Evolutionary conservation across 768 basidiomycete species (phyloP), one percentile per base, ranked within the genome.

Genomic region (Leucocoprinus birnbaumii): DNA sequence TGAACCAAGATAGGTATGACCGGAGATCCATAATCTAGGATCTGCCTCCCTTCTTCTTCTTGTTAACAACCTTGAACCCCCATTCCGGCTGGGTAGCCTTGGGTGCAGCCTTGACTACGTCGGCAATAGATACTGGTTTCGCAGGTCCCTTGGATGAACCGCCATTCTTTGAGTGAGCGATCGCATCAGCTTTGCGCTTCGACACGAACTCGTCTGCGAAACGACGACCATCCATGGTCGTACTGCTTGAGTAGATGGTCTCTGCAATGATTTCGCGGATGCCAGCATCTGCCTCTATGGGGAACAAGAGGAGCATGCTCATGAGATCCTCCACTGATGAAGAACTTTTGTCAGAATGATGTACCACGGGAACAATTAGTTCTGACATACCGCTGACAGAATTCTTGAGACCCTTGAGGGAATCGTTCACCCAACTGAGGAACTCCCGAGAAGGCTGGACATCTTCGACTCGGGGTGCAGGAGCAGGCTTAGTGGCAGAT

Each of bases 231-330:
- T 98, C 94, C 48, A 99, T 82, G 2, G 91, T 98, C 19, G 94
- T 91, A 60, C 93, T 96, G 65, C 90, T 94, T 51, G 89, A 86
- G 65, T 98, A 99, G 58, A 98, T 94, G 41, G 90, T 79, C 67
- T 98, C 97, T 21, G 91, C 90, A 60, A 99, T 98, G 66, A 97
- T 87, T 71, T 99, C 97, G 42, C 84, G 72, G 0, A 89, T 92
- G 14, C 83, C 84, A 61, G 83, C 73, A 62, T 89, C 91, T 18
- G 89, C 91, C 60, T 98, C 94, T 48, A 98, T 71, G 2, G 96
- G 91, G 77, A 99, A 98, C 1, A 90, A 86, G 22, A 99, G 80
- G 21, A 99, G 75, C 93, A 98, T 96, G 44, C 90, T 87, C 65
- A 93, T 86, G 66, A 98, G 94, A 62, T 98, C 97, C 67, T 98